Evolutionary conservation across 1,139 yeast genomes (phyloP).

Genomic region (Yamadazyma jaroonii): DNA sequence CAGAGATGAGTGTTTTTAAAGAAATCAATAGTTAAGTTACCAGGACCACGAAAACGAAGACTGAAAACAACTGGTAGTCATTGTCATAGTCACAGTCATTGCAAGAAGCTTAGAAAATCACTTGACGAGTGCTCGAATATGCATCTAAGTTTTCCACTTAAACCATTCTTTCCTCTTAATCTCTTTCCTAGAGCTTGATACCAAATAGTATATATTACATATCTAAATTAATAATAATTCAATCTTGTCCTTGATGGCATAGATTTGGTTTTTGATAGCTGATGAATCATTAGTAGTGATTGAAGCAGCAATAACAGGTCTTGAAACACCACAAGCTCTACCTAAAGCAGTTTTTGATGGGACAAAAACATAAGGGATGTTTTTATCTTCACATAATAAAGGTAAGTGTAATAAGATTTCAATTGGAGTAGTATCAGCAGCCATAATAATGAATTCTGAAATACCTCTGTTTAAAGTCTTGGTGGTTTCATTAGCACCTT

Average conservation of each 20-base stretch:
- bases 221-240: constrained; percentile 89
- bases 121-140: too few species aligned
- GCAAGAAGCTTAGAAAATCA: too few species aligned
- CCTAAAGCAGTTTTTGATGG: constrained; percentile 99
- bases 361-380: constrained; percentile 97
- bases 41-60: too few species aligned
- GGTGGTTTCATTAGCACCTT: constrained; percentile 99
- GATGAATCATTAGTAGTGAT: constrained; percentile 99
- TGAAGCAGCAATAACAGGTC: constrained; percentile 99
- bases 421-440: constrained; percentile 99
- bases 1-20: too few species aligned
- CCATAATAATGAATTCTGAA: constrained; percentile 98
- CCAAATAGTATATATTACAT: neutral
- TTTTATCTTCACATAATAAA: constrained; percentile 96
- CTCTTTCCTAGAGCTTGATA: too few species aligned
- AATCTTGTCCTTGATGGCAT: constrained; percentile 97
- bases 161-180: too few species aligned
- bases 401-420: constrained; percentile 98
- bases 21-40: too few species aligned
- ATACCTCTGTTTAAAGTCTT: constrained; percentile 99
- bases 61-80: too few species aligned
- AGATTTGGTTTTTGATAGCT: constrained; percentile 94
- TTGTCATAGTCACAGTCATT: too few species aligned
- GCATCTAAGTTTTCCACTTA: too few species aligned
- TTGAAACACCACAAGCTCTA: constrained; percentile 99